Conservation (phyloP, 116 monocot genomes). For the Iris pallida region DNA sequence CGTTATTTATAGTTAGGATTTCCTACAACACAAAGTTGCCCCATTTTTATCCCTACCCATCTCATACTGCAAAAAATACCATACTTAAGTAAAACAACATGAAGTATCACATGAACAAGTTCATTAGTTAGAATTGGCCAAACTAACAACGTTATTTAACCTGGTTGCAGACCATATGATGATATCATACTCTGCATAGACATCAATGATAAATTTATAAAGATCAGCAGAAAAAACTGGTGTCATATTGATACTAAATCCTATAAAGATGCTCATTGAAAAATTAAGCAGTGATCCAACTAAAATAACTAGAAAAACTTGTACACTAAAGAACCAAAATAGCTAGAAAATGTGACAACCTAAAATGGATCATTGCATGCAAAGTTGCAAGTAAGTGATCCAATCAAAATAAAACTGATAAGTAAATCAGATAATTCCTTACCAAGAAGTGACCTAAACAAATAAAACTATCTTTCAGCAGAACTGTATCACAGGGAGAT, state of each 20-base stretch:
- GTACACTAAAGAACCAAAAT: no score
- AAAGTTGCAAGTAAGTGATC: no score
- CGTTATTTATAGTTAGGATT: constrained; percentile 88
- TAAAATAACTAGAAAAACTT: no score
- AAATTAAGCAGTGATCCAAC: neutral
- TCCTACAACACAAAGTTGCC: constrained; percentile 80
- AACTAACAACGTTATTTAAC: constrained; percentile 24
- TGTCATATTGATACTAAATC: constrained; percentile 1
- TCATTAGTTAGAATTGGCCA: neutral
- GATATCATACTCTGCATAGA: constrained; percentile 85
- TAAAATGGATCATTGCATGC: no score
- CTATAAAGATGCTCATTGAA: neutral
- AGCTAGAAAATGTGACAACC: no score
- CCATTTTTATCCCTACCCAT: constrained; percentile 97
- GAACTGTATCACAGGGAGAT: no score
- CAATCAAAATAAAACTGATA: no score
- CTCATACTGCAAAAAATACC: constrained; percentile 63
- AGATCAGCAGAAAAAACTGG: constrained; percentile 61
- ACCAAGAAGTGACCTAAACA: no score
- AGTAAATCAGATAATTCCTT: no score
- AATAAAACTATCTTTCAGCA: no score
- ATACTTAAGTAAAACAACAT: neutral
- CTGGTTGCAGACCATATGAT: constrained; percentile 99
- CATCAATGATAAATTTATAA: constrained; percentile 90
- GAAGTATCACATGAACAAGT: neutral